These are phyloP conservation scores for Batrachochytrium dendrobatidis DNA, from an alignment of 371 early-diverging fungal species.

Conservation along the genomic window DNA sequence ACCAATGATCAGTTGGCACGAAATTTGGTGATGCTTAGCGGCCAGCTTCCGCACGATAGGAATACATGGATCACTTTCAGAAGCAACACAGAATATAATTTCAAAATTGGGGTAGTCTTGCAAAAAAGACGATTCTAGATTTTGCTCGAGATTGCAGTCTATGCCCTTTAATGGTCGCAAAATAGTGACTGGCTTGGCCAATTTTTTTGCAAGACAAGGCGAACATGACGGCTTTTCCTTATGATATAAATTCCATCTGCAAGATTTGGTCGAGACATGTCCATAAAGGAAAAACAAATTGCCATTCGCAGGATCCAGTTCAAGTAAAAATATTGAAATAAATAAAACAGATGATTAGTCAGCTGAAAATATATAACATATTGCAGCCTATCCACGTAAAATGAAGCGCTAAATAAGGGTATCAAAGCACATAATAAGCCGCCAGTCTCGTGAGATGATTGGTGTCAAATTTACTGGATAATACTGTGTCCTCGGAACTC, in stretches of 20 bases:
- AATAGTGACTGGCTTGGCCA: slow-evolving; percentile 50
- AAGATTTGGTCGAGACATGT: too few relatives aligned
- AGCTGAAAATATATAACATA: too few relatives aligned
- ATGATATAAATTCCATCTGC: slow-evolving; percentile 6
- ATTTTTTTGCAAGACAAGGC: not conserved
- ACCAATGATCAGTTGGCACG: slow-evolving; percentile 72
- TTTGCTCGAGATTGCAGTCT: slow-evolving; percentile 70
- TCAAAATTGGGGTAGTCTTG: slow-evolving; percentile 79
- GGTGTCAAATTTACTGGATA: too few relatives aligned
- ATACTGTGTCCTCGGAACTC: too few relatives aligned
- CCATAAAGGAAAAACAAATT: too few relatives aligned
- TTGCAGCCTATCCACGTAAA: too few relatives aligned
- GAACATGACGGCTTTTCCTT: slow-evolving; percentile 7
- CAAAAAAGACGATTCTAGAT: slow-evolving; percentile 70
- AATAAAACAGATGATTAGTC: too few relatives aligned
- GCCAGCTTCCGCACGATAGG: slow-evolving; percentile 61
- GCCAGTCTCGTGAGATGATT: too few relatives aligned
- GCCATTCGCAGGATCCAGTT: too few relatives aligned
- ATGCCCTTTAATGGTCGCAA: slow-evolving; percentile 87
- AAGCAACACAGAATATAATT: slow-evolving; percentile 79
- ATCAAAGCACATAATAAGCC: too few relatives aligned
- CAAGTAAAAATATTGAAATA: too few relatives aligned
- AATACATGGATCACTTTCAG: slow-evolving; percentile 67
- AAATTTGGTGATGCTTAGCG: slow-evolving; percentile 57
- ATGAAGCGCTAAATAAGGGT: too few relatives aligned